Conservation (phyloP, 1,284 basidiomycete genomes). For the Cutaneotrichosporon cutaneum region DNA sequence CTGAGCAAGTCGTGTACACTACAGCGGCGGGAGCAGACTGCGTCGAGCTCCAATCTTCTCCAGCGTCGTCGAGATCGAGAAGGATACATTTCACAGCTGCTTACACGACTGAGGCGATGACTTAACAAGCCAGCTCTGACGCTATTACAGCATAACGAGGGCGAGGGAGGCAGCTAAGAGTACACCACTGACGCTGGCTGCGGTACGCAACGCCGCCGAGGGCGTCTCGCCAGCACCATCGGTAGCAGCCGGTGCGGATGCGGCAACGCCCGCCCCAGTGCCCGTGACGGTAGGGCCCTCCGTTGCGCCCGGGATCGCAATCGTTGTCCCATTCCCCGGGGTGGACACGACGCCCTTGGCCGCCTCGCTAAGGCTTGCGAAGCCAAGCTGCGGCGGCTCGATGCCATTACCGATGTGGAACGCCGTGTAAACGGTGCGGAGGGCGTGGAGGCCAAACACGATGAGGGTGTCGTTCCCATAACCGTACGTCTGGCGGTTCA, state of each 20-base stretch:
- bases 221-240: neutral
- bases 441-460: neutral
- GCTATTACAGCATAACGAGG: neutral
- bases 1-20: too few species aligned
- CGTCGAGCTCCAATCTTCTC: too few species aligned
- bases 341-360: neutral
- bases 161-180: neutral
- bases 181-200: neutral
- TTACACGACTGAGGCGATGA: neutral
- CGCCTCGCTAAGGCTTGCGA: neutral
- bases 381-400: neutral
- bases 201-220: neutral
- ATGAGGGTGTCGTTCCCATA: neutral
- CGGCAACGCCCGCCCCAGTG: neutral
- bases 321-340: neutral
- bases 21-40: too few species aligned
- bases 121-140: neutral
- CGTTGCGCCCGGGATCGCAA: neutral
- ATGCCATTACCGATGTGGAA: conserved; percentile 1
- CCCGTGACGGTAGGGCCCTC: neutral
- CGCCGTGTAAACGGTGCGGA: conserved; percentile 1
- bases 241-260: neutral
- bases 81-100: neutral
- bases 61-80: too few species aligned
- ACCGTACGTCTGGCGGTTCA: neutral